These are phyloP conservation scores for Porogramme epimiltina DNA, from an alignment of 1,284 basidiomycete genomes.

Conservation along the genomic window DNA sequence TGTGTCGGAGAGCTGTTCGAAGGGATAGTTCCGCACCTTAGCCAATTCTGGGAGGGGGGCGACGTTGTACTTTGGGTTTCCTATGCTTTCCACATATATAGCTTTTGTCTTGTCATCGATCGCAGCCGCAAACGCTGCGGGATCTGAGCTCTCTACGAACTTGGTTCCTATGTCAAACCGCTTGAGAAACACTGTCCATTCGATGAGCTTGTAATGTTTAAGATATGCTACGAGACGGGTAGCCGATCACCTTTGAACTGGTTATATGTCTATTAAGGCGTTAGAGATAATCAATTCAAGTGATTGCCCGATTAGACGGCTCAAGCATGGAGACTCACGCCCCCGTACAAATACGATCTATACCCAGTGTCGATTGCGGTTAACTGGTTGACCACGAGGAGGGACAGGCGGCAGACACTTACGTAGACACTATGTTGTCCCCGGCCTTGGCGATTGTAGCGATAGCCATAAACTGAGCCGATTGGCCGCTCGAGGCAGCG, in stretches of 20 bases:
- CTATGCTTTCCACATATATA: conserved; percentile 83
- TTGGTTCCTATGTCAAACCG: conserved; percentile 80
- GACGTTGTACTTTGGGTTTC: conserved; percentile 84
- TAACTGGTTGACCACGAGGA: neutral
- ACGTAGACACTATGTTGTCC: conserved; percentile 82
- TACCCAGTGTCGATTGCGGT: neutral
- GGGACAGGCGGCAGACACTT: conserved; percentile 24
- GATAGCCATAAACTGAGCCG: conserved; percentile 82
- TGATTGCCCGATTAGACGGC: neutral
- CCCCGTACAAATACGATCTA: conserved; percentile 68
- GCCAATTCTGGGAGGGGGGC: conserved; percentile 71
- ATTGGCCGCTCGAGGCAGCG: conserved; percentile 78
- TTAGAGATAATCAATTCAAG: conserved; percentile 6
- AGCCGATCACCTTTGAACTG: conserved; percentile 75
- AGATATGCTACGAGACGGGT: too few species aligned
- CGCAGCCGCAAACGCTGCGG: conserved; percentile 69
- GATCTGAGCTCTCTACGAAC: conserved; percentile 67
- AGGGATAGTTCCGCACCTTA: conserved; percentile 45
- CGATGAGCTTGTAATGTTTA: too few species aligned
- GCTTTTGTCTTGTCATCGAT: conserved; percentile 84
- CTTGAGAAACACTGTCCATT: conserved; percentile 65
- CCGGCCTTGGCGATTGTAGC: conserved; percentile 64
- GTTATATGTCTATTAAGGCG: conserved; percentile 68
- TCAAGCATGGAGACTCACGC: conserved; percentile 40
- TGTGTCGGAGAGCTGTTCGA: neutral